Evolutionary conservation across 2,329 filamentous ascomycete genomes (phyloP).

Genomic region (Fusarium newnesense): DNA sequence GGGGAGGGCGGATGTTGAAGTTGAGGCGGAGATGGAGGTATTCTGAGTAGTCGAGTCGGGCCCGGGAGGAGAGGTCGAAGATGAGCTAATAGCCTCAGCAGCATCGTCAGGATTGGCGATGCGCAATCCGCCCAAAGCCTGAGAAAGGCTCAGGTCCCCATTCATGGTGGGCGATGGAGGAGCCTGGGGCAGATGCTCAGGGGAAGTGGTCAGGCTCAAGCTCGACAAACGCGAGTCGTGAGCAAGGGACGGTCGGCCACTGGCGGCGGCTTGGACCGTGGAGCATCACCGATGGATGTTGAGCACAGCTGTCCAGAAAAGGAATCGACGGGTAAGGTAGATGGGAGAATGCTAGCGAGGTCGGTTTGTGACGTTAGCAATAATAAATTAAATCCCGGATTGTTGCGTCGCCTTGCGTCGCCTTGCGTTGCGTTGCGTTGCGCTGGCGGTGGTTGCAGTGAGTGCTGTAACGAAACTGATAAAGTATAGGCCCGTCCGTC

Average conservation of each 20-base stretch:
- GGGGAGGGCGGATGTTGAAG: slow-evolving; percentile 25
- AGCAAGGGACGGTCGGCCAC: slow-evolving; percentile 42
- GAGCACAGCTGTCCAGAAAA: slow-evolving; percentile 28
- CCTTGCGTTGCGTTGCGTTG: slow-evolving; percentile 1
- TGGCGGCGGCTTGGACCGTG: slow-evolving; percentile 40
- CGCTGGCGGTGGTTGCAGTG: not conserved
- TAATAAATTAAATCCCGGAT: slow-evolving; percentile 26
- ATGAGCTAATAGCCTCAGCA: slow-evolving; percentile 49
- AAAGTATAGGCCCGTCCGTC: slow-evolving; percentile 5
- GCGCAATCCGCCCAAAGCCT: slow-evolving; percentile 90
- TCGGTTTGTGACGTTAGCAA: slow-evolving; percentile 30
- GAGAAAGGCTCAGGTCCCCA: slow-evolving; percentile 90
- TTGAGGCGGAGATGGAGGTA: slow-evolving; percentile 26
- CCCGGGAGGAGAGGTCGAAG: slow-evolving; percentile 40
- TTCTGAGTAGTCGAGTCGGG: slow-evolving; percentile 22
- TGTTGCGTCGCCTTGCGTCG: slow-evolving; percentile 9
- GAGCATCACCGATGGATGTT: slow-evolving; percentile 43
- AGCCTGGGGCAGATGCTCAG: slow-evolving; percentile 39
- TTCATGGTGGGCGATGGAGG: slow-evolving; percentile 71
- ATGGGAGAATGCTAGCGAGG: not conserved
- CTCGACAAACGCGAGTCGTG: slow-evolving; percentile 37
- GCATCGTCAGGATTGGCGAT: slow-evolving; percentile 95
- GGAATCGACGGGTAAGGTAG: not conserved
- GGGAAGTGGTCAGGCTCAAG: slow-evolving; percentile 37
- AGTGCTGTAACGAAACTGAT: slow-evolving; percentile 14